These are phyloP conservation scores for Podaxis mareebaensis DNA, from an alignment of 768 basidiomycete genomes.

Conservation along the genomic window DNA sequence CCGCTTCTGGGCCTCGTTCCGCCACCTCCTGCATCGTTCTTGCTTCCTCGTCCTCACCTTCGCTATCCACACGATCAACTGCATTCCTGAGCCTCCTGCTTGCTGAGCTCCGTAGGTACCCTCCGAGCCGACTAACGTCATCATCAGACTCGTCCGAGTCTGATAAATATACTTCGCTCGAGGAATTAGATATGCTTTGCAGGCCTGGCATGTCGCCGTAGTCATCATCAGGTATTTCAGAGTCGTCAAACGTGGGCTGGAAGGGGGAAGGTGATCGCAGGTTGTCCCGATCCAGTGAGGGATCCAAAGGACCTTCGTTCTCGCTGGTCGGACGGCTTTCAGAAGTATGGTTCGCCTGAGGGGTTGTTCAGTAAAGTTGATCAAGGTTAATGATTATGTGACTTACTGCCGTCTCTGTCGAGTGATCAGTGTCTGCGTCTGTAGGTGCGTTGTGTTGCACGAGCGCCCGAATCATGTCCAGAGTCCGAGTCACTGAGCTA, in stretches of 20 bases:
- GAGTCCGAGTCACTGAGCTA: constrained; percentile 3
- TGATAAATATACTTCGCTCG: constrained; percentile 31
- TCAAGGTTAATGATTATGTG: not conserved
- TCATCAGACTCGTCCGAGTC: constrained; percentile 27
- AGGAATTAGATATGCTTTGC: constrained; percentile 33
- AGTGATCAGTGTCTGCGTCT: not conserved
- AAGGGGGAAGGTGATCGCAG: not conserved
- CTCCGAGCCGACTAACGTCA: constrained; percentile 15
- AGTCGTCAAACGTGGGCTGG: not conserved
- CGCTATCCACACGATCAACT: constrained; percentile 15
- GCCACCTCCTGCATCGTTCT: constrained; percentile 2
- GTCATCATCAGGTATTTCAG: constrained; percentile 20
- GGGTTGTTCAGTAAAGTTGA: not conserved
- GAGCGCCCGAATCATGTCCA: constrained; percentile 10
- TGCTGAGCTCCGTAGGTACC: constrained; percentile 4
- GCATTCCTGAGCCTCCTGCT: constrained; percentile 19
- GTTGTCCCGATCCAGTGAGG: not conserved
- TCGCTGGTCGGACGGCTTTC: not conserved
- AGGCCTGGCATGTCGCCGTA: constrained; percentile 38
- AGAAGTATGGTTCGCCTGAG: not conserved
- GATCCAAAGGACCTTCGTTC: not conserved
- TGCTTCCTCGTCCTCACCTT: constrained; percentile 7
- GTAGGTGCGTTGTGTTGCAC: not conserved
- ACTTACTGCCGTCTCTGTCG: not conserved
- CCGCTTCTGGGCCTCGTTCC: constrained; percentile 3